Base-by-base conservation (phyloP, 768 basidiomycete genomes). In the Sarcomyxa edulis region DNA sequence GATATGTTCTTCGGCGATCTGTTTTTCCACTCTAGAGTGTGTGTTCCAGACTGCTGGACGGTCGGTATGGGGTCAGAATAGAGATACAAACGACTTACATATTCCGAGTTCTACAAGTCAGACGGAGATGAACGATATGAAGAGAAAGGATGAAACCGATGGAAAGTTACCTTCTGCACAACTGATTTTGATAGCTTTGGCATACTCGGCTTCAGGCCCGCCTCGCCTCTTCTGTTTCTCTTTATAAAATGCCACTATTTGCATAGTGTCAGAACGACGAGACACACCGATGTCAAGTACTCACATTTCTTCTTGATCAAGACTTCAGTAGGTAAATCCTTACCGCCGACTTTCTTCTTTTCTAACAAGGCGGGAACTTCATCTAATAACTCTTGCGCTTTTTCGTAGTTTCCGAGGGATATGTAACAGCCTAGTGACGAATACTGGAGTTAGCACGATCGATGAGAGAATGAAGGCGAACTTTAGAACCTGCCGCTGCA, bases 301-400 rank as follows among this genome's bases (percentile, higher is more conserved):
- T 7, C 35, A 87, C 87, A 26, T 58, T 83, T 85, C 65, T 84
- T 86, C 63, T 80, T 76, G 38, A 89, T 84, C 39, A 81, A 78
- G 3, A 80, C 75, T 48, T 90, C 87, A 0, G 83, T 84, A 0
- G 87, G 84, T 35, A 87, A 54, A 37, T 78, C 74, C 56, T 77
- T 79, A n/a, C 78, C 81, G 8, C 70, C 69, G 4, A 81, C 58
- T 59, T 78, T 84, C 56, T 66, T 71, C 53, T 71, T 74, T 14
- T 77, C 70, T 8, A 87, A 62, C 35, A 78, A 52, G 0, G 59
- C 64, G 0, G 84, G 83, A n/a, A 87, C 69, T 9, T 53, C 59
- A 42, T 89, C 78, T 4, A 87, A 52, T 9, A 87, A 56, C 39
- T 58, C 58, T 54, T 84, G 78, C 7, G 84, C 81, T 45, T 76